phyloP scores from a whole-genome alignment of 179 eudicot species.

The Amaranthus tricolor region DNA sequence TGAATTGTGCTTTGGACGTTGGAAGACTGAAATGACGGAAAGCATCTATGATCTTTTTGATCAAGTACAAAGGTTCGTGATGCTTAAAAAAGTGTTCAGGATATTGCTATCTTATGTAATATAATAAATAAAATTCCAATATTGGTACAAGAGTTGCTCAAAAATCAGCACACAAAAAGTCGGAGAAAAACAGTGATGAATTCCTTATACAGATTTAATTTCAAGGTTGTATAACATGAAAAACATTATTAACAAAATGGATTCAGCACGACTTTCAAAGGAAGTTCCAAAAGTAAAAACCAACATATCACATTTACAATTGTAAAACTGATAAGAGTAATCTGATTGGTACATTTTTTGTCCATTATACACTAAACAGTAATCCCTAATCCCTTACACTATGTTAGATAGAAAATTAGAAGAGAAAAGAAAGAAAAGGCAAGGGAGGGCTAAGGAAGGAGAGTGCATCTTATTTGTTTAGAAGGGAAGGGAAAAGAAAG shows the following conservation, averaged over 20 bases:
- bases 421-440: too few species aligned
- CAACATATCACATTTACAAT: too few species aligned
- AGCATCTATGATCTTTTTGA: conserved; percentile 11
- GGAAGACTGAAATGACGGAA: conserved; percentile 1
- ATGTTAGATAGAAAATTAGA: too few species aligned
- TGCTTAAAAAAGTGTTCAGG: background rate
- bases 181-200: background rate
- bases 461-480: too few species aligned
- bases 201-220: background rate
- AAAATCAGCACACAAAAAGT: conserved; percentile 4
- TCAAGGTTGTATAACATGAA: background rate
- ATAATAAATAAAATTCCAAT: conserved; percentile 1
- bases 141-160: conserved; percentile 9
- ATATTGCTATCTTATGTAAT: background rate
- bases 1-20: conserved; percentile 1
- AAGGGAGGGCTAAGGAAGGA: too few species aligned
- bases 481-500: too few species aligned
- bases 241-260: background rate
- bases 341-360: background rate
- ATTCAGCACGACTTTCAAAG: background rate
- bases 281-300: background rate
- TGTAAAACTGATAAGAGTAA: background rate
- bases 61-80: background rate
- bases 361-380: background rate
- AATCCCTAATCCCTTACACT: too few species aligned